Evolutionary conservation across 495 filamentous ascomycete genomes (phyloP).

Genomic region (Podospora conica): DNA sequence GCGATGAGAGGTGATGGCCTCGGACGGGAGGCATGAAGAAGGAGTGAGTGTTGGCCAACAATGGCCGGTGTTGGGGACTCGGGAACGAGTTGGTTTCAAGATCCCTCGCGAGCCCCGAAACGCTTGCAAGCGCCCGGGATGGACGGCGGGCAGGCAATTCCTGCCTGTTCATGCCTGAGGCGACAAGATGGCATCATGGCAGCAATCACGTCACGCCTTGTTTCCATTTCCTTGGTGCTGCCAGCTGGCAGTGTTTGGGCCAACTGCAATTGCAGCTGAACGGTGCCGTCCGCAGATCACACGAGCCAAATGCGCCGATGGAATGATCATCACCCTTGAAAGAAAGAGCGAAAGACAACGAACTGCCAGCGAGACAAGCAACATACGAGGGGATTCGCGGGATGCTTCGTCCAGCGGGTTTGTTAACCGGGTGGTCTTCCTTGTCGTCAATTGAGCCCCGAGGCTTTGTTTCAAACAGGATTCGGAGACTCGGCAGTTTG

Average conservation of each 20-base stretch:
- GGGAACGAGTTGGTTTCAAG: conserved; percentile 9
- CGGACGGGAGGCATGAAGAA: background rate
- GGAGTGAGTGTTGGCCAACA: background rate
- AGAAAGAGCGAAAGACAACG: background rate
- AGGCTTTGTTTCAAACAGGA: background rate
- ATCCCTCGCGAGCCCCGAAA: conserved; percentile 3
- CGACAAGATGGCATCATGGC: background rate
- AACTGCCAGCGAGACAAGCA: background rate
- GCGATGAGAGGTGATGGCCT: background rate
- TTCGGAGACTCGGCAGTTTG: conserved; percentile 6
- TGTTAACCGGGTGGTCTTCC: background rate
- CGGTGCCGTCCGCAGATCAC: background rate
- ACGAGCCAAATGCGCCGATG: background rate
- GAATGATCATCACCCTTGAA: conserved; percentile 5
- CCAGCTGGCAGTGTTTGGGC: background rate
- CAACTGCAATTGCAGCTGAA: background rate
- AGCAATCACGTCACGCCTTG: background rate
- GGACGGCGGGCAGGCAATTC: background rate
- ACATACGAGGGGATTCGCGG: background rate
- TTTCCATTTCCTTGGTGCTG: background rate
- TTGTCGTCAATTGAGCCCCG: background rate
- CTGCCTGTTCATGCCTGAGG: background rate
- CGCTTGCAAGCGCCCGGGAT: background rate
- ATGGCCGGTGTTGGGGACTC: background rate
- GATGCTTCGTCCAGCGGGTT: background rate